phyloP scores from a whole-genome alignment of 2,329 filamentous ascomycete genomes.

The Colletotrichum sp. region DNA sequence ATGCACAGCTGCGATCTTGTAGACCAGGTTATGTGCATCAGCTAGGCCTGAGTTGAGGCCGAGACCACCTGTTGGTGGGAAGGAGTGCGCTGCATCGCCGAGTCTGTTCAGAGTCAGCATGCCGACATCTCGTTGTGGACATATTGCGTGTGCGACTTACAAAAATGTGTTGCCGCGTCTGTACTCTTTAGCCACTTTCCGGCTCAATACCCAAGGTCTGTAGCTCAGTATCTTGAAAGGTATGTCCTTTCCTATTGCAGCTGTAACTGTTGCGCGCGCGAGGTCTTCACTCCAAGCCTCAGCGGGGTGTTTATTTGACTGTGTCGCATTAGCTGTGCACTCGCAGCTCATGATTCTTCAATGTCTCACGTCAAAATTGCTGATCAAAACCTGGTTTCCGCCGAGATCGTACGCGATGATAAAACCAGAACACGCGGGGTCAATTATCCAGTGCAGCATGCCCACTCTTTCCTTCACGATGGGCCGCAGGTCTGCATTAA shows the following conservation, averaged over 20 bases:
- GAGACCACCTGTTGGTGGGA: constrained; percentile 36
- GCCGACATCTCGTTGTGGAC: not conserved
- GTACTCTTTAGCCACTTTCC: constrained; percentile 44
- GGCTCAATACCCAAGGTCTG: constrained; percentile 44
- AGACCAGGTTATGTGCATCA: constrained; percentile 36
- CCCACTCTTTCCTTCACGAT: constrained; percentile 41
- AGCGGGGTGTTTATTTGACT: constrained; percentile 37
- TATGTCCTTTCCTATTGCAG: constrained; percentile 35
- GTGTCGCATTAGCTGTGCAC: not conserved
- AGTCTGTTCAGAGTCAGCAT: constrained; percentile 14
- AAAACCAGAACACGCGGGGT: constrained; percentile 45
- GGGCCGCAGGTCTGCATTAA: constrained; percentile 43
- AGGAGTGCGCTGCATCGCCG: constrained; percentile 36
- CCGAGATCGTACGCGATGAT: constrained; percentile 47
- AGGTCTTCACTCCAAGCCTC: constrained; percentile 38
- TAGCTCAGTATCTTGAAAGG: constrained; percentile 43
- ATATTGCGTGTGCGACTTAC: constrained; percentile 24
- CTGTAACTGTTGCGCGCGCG: constrained; percentile 33
- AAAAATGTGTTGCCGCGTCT: constrained; percentile 38
- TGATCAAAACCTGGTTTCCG: constrained; percentile 46
- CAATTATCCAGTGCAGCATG: constrained; percentile 50
- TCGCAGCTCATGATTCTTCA: too few relatives aligned
- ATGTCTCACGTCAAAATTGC: constrained; percentile 43
- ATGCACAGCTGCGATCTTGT: constrained; percentile 41
- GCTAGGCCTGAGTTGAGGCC: constrained; percentile 35